A percentile compares a stretch with the other conserved stretches of the same genome.
Evolutionary conservation across 2,329 filamentous ascomycete species (phyloP).

Genomic region (Calcarisporium arbuscula): DNA sequence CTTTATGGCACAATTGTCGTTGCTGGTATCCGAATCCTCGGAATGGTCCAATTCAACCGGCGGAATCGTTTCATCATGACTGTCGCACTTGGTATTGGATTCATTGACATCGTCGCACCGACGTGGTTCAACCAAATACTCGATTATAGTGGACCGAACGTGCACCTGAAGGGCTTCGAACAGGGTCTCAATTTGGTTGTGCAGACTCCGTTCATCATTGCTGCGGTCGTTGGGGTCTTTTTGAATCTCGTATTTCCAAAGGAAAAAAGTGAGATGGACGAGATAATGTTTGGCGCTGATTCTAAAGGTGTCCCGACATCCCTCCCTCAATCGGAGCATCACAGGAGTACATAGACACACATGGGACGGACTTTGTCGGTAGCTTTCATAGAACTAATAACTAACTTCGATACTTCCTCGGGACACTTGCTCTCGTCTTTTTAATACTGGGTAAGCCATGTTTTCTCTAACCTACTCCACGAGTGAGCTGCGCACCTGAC

Average conservation of each 20-base stretch:
- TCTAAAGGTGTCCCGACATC: too few relatives aligned
- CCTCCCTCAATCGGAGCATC: too few relatives aligned
- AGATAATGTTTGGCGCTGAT: too few relatives aligned
- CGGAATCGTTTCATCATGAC: conserved; percentile 8
- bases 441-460: too few relatives aligned
- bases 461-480: too few relatives aligned
- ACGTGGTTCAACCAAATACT: conserved; percentile 7
- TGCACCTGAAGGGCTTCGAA: conserved; percentile 5
- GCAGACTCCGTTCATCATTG: conserved; percentile 8
- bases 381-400: too few relatives aligned
- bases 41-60: conserved; percentile 4
- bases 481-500: too few relatives aligned
- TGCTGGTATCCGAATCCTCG: conserved; percentile 7
- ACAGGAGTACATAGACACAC: too few relatives aligned
- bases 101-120: conserved; percentile 8
- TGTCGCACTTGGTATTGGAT: conserved; percentile 7
- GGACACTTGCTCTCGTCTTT: too few relatives aligned
- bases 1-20: conserved; percentile 8
- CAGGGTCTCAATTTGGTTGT: conserved; percentile 7
- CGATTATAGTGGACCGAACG: conserved; percentile 2
- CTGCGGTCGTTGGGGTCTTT: conserved; percentile 6
- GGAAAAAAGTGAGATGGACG: too few relatives aligned
- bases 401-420: too few relatives aligned
- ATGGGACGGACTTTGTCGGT: too few relatives aligned
- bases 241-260: conserved; percentile 6